Evolutionary conservation across 805 yeast genomes (phyloP).

Genomic region (Kregervanrija pseudodelftensis): DNA sequence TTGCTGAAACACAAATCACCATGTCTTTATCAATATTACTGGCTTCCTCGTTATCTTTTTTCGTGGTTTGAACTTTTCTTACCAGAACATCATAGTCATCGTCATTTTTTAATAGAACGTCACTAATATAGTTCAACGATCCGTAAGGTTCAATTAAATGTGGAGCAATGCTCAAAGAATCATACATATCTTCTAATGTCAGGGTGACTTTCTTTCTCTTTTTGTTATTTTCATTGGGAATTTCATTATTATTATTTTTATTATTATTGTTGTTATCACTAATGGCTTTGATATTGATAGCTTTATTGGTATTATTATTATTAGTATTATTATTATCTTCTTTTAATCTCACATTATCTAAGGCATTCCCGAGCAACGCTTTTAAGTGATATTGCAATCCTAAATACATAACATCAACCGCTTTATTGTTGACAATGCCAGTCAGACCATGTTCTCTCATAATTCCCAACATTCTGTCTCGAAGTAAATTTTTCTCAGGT

Average conservation of each 20-base stretch:
- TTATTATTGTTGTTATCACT: neutral
- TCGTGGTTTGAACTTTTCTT: constrained; percentile 9
- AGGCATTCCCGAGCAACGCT: constrained; percentile 62
- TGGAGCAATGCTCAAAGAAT: constrained; percentile 58
- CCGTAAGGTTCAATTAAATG: constrained; percentile 65
- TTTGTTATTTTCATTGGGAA: neutral
- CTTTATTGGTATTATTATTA: constrained; percentile 6
- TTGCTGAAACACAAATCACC: neutral
- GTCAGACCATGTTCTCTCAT: constrained; percentile 86
- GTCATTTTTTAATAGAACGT: constrained; percentile 50
- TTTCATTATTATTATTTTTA: constrained; percentile 7
- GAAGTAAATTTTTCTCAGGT: constrained; percentile 70
- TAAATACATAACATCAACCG: constrained; percentile 67
- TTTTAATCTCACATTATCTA: constrained; percentile 57
- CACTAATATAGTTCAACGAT: constrained; percentile 43
- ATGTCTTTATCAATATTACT: neutral
- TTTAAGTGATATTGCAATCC: constrained; percentile 81
- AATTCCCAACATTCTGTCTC: constrained; percentile 66
- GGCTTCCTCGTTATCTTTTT: neutral
- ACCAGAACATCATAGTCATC: constrained; percentile 29
- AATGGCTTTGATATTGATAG: constrained; percentile 6
- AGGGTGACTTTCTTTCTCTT: constrained; percentile 32
- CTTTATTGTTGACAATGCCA: constrained; percentile 70
- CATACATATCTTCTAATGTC: constrained; percentile 60
- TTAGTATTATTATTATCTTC: constrained; percentile 33